A percentile compares a stretch with the other conserved stretches of the same genome.
These are phyloP conservation scores for Puccinia novopanici DNA, from an alignment of 1,284 basidiomycete species.

Conservation along the genomic window DNA sequence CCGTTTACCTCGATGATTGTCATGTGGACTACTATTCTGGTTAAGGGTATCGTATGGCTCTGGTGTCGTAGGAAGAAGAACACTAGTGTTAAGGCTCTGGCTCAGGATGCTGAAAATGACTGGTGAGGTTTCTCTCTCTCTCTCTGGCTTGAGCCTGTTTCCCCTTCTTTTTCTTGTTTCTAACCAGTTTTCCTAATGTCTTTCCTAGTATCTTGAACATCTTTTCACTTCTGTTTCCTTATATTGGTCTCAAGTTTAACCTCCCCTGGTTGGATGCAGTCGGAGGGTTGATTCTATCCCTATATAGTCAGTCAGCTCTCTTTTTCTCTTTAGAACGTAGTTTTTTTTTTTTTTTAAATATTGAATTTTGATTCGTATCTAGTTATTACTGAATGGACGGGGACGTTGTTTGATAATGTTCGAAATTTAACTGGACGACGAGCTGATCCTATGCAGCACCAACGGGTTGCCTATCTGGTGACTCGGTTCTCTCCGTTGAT, in stretches of 20 bases:
- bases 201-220: constrained; percentile 62
- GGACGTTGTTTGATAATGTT: constrained; percentile 62
- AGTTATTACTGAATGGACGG: constrained; percentile 61
- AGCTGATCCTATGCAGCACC: constrained; percentile 55
- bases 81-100: constrained; percentile 59
- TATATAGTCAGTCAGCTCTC: constrained; percentile 56
- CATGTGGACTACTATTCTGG: constrained; percentile 65
- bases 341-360: too few relatives aligned
- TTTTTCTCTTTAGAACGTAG: background rate
- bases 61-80: constrained; percentile 59
- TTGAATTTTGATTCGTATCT: too few relatives aligned
- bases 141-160: too few relatives aligned
- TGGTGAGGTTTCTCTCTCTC: constrained; percentile 53
- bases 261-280: constrained; percentile 61
- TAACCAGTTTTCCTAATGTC: background rate
- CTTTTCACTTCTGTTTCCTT: constrained; percentile 65
- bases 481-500: constrained; percentile 59
- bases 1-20: constrained; percentile 58
- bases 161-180: background rate
- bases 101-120: constrained; percentile 65
- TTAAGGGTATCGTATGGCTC: constrained; percentile 63
- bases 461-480: constrained; percentile 62
- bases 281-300: constrained; percentile 62
- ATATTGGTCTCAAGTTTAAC: constrained; percentile 56
- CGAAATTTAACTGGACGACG: constrained; percentile 58